phyloP scores from a whole-genome alignment of 352 stramenopile species.

The Phytophthora kernoviae region DNA sequence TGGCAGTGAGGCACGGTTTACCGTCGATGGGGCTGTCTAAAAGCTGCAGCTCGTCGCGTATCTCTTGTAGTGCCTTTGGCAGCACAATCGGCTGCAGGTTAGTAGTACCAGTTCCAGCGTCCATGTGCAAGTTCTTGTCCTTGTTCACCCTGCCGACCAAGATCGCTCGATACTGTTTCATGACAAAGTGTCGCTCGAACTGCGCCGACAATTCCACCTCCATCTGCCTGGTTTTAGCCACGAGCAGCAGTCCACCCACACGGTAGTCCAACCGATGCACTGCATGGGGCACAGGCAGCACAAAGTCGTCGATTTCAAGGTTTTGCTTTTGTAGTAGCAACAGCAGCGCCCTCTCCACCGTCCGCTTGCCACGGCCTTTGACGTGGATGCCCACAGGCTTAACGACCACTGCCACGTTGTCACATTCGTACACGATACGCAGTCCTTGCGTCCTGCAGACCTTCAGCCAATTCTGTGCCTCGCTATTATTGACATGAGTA shows the following conservation, averaged over 20 bases:
- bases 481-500: neutral
- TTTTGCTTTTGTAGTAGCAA: constrained; percentile 30
- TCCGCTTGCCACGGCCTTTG: constrained; percentile 56
- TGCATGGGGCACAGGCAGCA: constrained; percentile 39
- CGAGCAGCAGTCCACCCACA: constrained; percentile 61
- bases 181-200: constrained; percentile 47
- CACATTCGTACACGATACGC: constrained; percentile 56
- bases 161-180: constrained; percentile 64
- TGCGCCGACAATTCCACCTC: constrained; percentile 51
- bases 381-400: constrained; percentile 71
- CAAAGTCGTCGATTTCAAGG: constrained; percentile 9
- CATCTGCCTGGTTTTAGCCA: constrained; percentile 56
- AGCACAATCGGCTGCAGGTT: constrained; percentile 11
- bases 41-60: constrained; percentile 29
- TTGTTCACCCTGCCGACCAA: constrained; percentile 36
- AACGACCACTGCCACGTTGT: constrained; percentile 50
- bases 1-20: constrained; percentile 33
- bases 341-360: constrained; percentile 51
- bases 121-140: neutral
- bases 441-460: constrained; percentile 58
- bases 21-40: constrained; percentile 31
- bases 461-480: constrained; percentile 30
- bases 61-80: constrained; percentile 15
- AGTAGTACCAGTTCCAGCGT: neutral
- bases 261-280: constrained; percentile 69